Percentiles rank a stretch among this genome's conserved stretches.
Evolutionary conservation across 2,329 filamentous ascomycete genomes (phyloP).

Genomic region (Scedosporium boydii): DNA sequence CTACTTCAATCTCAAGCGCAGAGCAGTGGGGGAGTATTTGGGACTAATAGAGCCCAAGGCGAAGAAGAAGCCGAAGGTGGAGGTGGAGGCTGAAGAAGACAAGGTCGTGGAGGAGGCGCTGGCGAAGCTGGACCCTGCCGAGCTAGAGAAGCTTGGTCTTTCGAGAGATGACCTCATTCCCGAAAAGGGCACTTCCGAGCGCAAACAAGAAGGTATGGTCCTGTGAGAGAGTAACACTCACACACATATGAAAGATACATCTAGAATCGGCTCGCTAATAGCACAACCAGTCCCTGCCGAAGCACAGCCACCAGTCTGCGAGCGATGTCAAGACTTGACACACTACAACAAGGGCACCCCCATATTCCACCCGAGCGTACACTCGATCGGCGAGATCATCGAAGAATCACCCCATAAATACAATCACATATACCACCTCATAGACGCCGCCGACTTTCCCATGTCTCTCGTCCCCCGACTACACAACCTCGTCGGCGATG

Average conservation of each 20-base stretch:
- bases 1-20: slow-evolving; percentile 45
- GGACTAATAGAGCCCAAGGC: slow-evolving; percentile 17
- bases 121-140: slow-evolving; percentile 27
- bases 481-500: slow-evolving; percentile 57
- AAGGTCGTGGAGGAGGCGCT: slow-evolving; percentile 37
- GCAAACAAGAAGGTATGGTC: slow-evolving; percentile 5
- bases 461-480: slow-evolving; percentile 82
- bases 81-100: slow-evolving; percentile 26
- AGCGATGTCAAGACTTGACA: slow-evolving; percentile 74
- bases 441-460: slow-evolving; percentile 94
- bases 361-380: slow-evolving; percentile 72
- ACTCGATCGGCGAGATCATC: slow-evolving; percentile 75
- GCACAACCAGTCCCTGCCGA: neutral
- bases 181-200: slow-evolving; percentile 7
- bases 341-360: slow-evolving; percentile 63
- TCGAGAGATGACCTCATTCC: slow-evolving; percentile 21
- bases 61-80: slow-evolving; percentile 6
- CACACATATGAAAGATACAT: neutral
- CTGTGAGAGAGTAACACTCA: neutral
- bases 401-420: slow-evolving; percentile 79
- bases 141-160: slow-evolving; percentile 36
- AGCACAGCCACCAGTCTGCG: slow-evolving; percentile 56
- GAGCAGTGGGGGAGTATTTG: slow-evolving; percentile 40
- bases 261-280: neutral
- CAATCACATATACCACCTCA: slow-evolving; percentile 90